Percentiles rank a stretch among this genome's conserved stretches.
Conservation (phyloP, 306 rosid genomes). For the Chamaecrista fasciculata region DNA sequence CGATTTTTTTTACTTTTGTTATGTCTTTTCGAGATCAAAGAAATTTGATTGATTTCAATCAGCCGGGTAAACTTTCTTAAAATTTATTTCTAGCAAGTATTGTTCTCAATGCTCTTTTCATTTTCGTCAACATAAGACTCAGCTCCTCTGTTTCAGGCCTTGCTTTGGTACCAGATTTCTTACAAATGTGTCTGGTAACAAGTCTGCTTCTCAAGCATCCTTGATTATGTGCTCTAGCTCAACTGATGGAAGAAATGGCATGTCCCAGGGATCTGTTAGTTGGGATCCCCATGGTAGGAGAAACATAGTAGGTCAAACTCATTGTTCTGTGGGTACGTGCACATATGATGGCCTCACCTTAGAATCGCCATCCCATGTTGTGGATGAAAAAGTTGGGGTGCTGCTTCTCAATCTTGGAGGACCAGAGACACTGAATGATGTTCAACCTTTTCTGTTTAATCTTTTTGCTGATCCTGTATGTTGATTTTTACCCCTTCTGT, state of each 20-base stretch:
- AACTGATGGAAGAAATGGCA: slow-evolving; percentile 28
- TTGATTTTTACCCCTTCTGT: not conserved
- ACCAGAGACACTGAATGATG: slow-evolving; percentile 92
- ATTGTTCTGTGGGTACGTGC: slow-evolving; percentile 47
- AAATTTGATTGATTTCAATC: not conserved
- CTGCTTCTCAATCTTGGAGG: slow-evolving; percentile 97
- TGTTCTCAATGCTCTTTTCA: not conserved
- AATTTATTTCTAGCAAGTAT: not conserved
- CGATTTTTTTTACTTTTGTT: not conserved
- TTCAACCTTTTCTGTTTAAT: slow-evolving; percentile 92
- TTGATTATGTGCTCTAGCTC: slow-evolving; percentile 36
- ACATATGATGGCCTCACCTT: slow-evolving; percentile 42
- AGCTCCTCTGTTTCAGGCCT: slow-evolving; percentile 39
- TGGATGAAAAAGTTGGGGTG: slow-evolving; percentile 87
- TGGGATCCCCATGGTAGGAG: slow-evolving; percentile 36
- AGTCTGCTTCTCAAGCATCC: slow-evolving; percentile 42
- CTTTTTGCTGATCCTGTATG: slow-evolving; percentile 96
- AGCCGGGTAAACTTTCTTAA: not conserved
- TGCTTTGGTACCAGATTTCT: slow-evolving; percentile 35
- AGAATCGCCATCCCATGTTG: slow-evolving; percentile 45
- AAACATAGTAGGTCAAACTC: slow-evolving; percentile 34
- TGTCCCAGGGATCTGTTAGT: slow-evolving; percentile 25
- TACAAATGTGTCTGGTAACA: slow-evolving; percentile 34
- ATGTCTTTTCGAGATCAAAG: not conserved
- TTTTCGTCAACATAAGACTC: not conserved